Percentiles rank a stretch among this genome's conserved stretches.
These are phyloP conservation scores for Lignosus rhinocerotis DNA, from an alignment of 1,284 basidiomycete species.

Conservation along the genomic window DNA sequence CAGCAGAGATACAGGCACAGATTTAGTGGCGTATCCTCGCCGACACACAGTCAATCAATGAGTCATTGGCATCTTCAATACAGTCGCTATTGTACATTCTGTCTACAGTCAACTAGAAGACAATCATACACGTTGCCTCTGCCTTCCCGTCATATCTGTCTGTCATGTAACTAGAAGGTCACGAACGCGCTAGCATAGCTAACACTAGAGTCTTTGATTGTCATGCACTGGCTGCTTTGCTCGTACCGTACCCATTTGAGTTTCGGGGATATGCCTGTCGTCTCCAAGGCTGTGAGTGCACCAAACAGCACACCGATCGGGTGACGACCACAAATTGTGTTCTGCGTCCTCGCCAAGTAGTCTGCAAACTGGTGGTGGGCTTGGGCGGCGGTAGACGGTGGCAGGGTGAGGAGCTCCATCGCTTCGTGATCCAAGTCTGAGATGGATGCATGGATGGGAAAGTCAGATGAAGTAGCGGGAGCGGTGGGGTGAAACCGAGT, in stretches of 20 bases:
- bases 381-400: conserved; percentile 49
- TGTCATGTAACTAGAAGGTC: conserved; percentile 39
- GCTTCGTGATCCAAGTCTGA: conserved; percentile 75
- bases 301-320: conserved; percentile 92
- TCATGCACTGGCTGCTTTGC: conserved; percentile 82
- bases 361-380: conserved; percentile 68
- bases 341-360: conserved; percentile 84
- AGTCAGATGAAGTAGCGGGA: conserved; percentile 39
- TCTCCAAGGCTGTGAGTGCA: conserved; percentile 67
- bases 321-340: conserved; percentile 96
- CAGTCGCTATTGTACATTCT: conserved; percentile 3
- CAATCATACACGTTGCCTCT: neutral
- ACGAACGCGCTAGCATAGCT: conserved; percentile 93
- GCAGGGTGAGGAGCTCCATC: conserved; percentile 70
- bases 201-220: conserved; percentile 82
- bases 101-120: neutral
- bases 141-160: neutral
- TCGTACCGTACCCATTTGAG: conserved; percentile 88
- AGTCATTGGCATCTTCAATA: neutral
- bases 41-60: conserved; percentile 5
- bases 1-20: conserved; percentile 36
- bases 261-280: conserved; percentile 41
- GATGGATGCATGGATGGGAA: conserved; percentile 74
- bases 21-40: conserved; percentile 37
- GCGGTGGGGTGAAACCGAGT: conserved; percentile 53